phyloP scores from a whole-genome alignment of 257 asterid genomes.

The Forsythia suspensa region DNA sequence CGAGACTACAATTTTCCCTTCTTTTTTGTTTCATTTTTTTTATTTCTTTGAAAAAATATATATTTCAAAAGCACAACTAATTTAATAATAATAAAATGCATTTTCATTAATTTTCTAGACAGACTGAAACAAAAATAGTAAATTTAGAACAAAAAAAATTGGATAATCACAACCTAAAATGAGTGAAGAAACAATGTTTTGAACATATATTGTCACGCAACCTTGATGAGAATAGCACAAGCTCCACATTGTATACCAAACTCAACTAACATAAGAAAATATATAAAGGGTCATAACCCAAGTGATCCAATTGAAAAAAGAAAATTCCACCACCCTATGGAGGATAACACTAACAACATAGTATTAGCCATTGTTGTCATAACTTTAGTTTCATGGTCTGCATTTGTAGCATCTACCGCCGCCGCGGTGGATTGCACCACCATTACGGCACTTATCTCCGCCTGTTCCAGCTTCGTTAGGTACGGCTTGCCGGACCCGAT shows the following conservation, averaged over 20 bases:
- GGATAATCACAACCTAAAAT: too few species aligned
- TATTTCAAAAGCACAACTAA: too few species aligned
- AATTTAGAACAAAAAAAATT: too few species aligned
- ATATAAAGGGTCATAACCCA: neutral
- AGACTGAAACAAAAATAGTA: too few species aligned
- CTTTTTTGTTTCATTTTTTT: too few species aligned
- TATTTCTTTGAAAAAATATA: too few species aligned
- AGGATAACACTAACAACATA: neutral
- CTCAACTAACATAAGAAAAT: neutral
- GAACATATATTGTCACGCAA: conserved; percentile 20
- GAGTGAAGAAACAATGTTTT: too few species aligned
- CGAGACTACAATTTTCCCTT: too few species aligned
- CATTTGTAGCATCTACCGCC: neutral
- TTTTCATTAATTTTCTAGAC: too few species aligned
- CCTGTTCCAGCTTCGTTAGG: conserved; percentile 66
- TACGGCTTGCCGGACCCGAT: conserved; percentile 73
- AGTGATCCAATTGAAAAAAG: neutral
- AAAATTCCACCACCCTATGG: neutral
- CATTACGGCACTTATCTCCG: conserved; percentile 61
- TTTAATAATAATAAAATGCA: too few species aligned
- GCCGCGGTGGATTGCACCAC: conserved; percentile 52
- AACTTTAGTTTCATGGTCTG: neutral
- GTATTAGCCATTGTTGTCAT: neutral
- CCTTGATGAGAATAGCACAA: conserved; percentile 35
- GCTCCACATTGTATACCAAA: conserved; percentile 38